Evolutionary conservation across 345 rosid genomes (phyloP), one percentile per base, ranked within the genome.

Genomic region (Citrus reticulata): DNA sequence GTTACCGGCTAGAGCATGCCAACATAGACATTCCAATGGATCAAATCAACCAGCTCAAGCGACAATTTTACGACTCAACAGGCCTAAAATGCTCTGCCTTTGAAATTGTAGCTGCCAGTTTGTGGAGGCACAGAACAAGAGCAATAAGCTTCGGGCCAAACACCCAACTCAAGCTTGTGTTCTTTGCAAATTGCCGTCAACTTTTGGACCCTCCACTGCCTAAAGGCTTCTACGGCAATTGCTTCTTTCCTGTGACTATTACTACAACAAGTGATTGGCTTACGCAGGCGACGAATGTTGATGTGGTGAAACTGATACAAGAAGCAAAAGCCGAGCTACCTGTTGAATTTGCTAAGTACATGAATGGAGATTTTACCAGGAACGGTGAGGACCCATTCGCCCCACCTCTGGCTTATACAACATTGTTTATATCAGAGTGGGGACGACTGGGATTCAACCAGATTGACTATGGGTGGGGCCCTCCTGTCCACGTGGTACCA

Each of bases 201-300:
- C 72, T 88, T 7, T 5, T 87, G 35, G 79, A 89, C 57, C 90
- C 93, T 63, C 92, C 93, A 10, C 27, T 89, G 78, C 92, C 91
- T 2, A 30, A 58, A 11, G 95, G 97, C 4, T 91, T 93, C 83
- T 91, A 93, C 39, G 93, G 97, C 3, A 91, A 93, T 82, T 90
- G 91, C 63, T 89, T 91, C 87, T 93, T 87, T 74, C 93, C 93
- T 0, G 90, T 91, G 62, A 90, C 88, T 1, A 74, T 89, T 60
- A 72, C 86, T 34, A 81, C 85, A 61, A 75, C 86, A 8, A 80
- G 84, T 14, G 84, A 84, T 20, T 64, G 78, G 42, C 58, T 88
- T 9, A 57, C 69, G 73, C 69, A 80, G 30, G 82, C 82, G 27
- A 74, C 91, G 8, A 58, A 51, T 6, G 17, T 61, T 2, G 90